These are phyloP conservation scores for Aspergillus ruber DNA, from an alignment of 2,329 filamentous ascomycete species.

Conservation along the genomic window DNA sequence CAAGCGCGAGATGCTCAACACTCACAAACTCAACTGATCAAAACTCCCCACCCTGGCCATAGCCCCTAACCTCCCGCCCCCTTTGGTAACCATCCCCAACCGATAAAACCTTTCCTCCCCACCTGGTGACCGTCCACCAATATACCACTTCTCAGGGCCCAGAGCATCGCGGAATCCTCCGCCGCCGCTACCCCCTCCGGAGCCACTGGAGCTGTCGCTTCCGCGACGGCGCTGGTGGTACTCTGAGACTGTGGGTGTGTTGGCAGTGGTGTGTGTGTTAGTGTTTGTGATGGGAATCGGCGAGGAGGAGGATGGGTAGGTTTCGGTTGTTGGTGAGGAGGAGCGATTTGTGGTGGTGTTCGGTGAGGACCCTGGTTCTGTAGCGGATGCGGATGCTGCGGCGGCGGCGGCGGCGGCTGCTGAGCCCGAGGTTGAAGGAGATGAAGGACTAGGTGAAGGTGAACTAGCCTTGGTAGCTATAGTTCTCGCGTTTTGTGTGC, in stretches of 20 bases:
- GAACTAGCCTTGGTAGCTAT: not conserved
- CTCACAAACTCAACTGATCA: constrained; percentile 44
- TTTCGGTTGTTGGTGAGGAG: constrained; percentile 27
- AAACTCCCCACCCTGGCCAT: constrained; percentile 41
- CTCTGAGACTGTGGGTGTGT: constrained; percentile 32
- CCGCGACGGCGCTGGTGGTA: constrained; percentile 38
- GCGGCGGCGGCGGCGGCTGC: constrained; percentile 29
- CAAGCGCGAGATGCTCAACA: not conserved
- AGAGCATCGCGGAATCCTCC: constrained; percentile 44
- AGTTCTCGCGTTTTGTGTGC: constrained; percentile 2
- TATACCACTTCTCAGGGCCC: constrained; percentile 47
- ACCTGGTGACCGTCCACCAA: constrained; percentile 41
- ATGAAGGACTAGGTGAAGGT: not conserved
- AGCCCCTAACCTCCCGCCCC: constrained; percentile 35
- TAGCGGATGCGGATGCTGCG: constrained; percentile 18
- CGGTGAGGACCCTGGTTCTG: constrained; percentile 11
- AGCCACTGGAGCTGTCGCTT: constrained; percentile 43
- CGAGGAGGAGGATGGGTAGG: constrained; percentile 33
- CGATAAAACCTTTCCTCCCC: constrained; percentile 46
- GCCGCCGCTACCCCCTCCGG: constrained; percentile 41
- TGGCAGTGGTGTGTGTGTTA: constrained; percentile 23
- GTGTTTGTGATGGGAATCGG: constrained; percentile 15
- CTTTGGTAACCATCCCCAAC: constrained; percentile 43
- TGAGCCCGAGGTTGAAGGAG: too few relatives aligned
- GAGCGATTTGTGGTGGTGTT: constrained; percentile 30